phyloP scores from a whole-genome alignment of 1,284 basidiomycete genomes.

The Cryptococcus hybrid region DNA sequence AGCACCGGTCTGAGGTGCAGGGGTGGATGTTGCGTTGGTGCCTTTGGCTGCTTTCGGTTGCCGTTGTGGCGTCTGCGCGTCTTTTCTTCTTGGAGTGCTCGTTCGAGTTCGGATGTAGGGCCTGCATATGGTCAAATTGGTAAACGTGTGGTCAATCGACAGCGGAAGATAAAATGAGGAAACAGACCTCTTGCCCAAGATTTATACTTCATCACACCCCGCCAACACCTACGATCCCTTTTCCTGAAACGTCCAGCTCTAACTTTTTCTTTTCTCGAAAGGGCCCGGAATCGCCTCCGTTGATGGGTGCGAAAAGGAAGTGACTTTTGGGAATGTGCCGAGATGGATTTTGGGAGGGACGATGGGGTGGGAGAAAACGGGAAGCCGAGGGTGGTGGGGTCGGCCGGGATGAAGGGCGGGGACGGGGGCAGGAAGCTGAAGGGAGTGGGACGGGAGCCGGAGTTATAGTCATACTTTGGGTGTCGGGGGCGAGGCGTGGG shows the following conservation, averaged over 20 bases:
- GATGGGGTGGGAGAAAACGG: slow-evolving; percentile 44
- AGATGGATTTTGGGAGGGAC: slow-evolving; percentile 31
- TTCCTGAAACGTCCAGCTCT: slow-evolving; percentile 30
- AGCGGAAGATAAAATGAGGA: background rate
- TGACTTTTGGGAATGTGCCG: slow-evolving; percentile 39
- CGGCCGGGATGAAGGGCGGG: slow-evolving; percentile 37
- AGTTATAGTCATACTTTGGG: background rate
- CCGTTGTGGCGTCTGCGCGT: slow-evolving; percentile 25
- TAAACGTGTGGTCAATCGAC: background rate
- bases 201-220: slow-evolving; percentile 41
- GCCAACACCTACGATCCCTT: slow-evolving; percentile 30
- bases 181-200: slow-evolving; percentile 38
- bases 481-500: background rate
- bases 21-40: slow-evolving; percentile 2
- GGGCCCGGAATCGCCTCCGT: slow-evolving; percentile 36
- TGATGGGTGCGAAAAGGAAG: slow-evolving; percentile 38
- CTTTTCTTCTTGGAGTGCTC: slow-evolving; percentile 27
- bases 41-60: slow-evolving; percentile 8
- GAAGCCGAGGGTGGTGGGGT: slow-evolving; percentile 35
- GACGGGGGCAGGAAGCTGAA: slow-evolving; percentile 18
- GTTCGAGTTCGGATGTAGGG: slow-evolving; percentile 34
- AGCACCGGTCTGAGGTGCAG: background rate
- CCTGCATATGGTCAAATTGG: slow-evolving; percentile 15
- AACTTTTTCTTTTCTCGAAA: slow-evolving; percentile 38
- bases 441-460: background rate